Evolutionary conservation across 2,329 filamentous ascomycete species (phyloP).

Genomic region (Epicoccum sorghinum): DNA sequence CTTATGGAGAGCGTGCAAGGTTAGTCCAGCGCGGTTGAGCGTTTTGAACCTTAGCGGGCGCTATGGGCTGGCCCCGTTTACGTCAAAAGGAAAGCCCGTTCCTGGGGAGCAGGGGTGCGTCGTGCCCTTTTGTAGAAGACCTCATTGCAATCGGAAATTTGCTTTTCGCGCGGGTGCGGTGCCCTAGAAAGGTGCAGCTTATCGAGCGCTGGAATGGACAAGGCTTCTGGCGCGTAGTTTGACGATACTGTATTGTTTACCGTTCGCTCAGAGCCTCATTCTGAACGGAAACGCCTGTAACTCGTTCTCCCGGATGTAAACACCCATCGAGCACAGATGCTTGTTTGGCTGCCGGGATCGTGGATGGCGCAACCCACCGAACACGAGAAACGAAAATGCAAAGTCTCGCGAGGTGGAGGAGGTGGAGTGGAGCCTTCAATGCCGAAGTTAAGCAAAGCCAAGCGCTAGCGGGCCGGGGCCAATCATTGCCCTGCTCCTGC

Average conservation of each 20-base stretch:
- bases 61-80: constrained; percentile 22
- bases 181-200: constrained; percentile 1
- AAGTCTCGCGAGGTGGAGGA: constrained; percentile 7
- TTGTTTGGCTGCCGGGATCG: too few relatives aligned
- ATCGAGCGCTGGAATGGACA: constrained; percentile 10
- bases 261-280: too few relatives aligned
- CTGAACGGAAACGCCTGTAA: too few relatives aligned
- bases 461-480: constrained; percentile 13
- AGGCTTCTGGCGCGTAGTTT: constrained; percentile 2
- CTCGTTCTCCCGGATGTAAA: too few relatives aligned
- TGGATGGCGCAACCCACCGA: background rate
- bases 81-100: constrained; percentile 18
- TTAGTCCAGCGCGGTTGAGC: constrained; percentile 8
- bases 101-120: constrained; percentile 20
- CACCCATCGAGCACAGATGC: too few relatives aligned
- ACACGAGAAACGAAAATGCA: constrained; percentile 9
- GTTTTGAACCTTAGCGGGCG: constrained; percentile 21
- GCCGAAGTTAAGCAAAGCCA: constrained; percentile 28
- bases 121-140: background rate
- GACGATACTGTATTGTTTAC: background rate
- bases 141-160: constrained; percentile 14
- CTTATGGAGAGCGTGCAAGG: constrained; percentile 9
- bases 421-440: constrained; percentile 14
- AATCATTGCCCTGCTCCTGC: constrained; percentile 4
- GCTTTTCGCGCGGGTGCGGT: background rate